Evolutionary conservation across 495 filamentous ascomycete genomes (phyloP).

Genomic region (Baudoinia panamericana): DNA sequence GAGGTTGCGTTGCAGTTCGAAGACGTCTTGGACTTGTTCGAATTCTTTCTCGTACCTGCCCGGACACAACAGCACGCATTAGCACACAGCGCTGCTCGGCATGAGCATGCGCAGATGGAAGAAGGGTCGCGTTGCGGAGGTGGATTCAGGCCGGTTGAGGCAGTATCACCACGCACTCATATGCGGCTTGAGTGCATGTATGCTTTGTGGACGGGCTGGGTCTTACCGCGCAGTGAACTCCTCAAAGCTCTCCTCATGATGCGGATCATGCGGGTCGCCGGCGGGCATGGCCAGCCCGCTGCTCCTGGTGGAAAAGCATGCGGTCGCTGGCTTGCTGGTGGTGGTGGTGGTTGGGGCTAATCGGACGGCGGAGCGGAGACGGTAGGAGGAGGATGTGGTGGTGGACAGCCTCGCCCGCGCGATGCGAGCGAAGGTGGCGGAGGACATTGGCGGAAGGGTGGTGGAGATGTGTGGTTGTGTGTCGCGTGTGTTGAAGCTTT

Average conservation of each 20-base stretch:
- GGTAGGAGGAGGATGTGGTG: not conserved
- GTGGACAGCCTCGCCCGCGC: conserved; percentile 16
- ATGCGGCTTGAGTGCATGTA: too few relatives aligned
- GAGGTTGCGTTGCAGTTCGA: conserved; percentile 99
- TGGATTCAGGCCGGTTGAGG: too few relatives aligned
- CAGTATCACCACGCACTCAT: too few relatives aligned
- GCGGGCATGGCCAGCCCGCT: conserved; percentile 13
- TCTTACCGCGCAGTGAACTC: conserved; percentile 96
- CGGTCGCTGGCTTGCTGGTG: not conserved
- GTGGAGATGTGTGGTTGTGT: not conserved
- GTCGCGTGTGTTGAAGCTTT: too few relatives aligned
- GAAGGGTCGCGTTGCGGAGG: too few relatives aligned
- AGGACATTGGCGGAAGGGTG: conserved; percentile 14
- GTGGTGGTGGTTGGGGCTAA: not conserved
- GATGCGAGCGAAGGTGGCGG: conserved; percentile 16
- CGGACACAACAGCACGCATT: not conserved
- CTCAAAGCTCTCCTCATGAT: conserved; percentile 92
- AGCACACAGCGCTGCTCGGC: too few relatives aligned
- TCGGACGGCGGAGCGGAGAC: not conserved
- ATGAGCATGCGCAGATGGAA: too few relatives aligned
- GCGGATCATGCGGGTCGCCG: conserved; percentile 29
- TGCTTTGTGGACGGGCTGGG: not conserved
- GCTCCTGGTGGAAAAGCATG: conserved; percentile 10
- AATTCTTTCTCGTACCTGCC: conserved; percentile 99
- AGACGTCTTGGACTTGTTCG: conserved; percentile 92